A percentile compares a stretch with the other conserved stretches of the same genome.
phyloP scores from a whole-genome alignment of 305 asterid species.

The Fraxinus sp. region DNA sequence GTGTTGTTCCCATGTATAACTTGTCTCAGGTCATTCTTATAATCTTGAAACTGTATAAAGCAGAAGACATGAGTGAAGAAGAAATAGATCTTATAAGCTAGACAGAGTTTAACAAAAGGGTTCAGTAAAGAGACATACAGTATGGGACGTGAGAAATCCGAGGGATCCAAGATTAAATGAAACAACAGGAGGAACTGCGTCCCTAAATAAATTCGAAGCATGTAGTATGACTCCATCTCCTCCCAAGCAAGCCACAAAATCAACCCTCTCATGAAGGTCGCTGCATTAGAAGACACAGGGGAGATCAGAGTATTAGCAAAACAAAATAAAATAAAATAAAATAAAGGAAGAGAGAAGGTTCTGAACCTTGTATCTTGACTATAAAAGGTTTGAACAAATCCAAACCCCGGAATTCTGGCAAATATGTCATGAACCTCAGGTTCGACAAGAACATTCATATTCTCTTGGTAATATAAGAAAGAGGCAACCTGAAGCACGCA shows the following conservation, averaged over 20 bases:
- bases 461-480: conserved; percentile 85
- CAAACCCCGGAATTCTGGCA: conserved; percentile 96
- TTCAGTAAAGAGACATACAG: conserved; percentile 53
- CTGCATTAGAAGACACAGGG: conserved; percentile 42
- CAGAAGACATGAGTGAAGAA: conserved; percentile 21
- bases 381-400: conserved; percentile 96
- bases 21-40: conserved; percentile 76
- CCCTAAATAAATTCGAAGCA: conserved; percentile 93
- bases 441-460: conserved; percentile 93
- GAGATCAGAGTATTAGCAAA: conserved; percentile 28
- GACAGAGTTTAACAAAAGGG: conserved; percentile 19
- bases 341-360: conserved; percentile 22
- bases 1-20: conserved; percentile 89
- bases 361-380: conserved; percentile 96
- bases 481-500: conserved; percentile 70
- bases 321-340: neutral
- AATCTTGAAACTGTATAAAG: conserved; percentile 69
- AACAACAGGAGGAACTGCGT: conserved; percentile 96
- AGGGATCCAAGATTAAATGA: conserved; percentile 98
- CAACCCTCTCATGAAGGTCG: conserved; percentile 96
- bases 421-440: conserved; percentile 96
- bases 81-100: conserved; percentile 18
- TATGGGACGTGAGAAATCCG: conserved; percentile 94
- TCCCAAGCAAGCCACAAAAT: conserved; percentile 96
- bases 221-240: conserved; percentile 99